A percentile compares a stretch with the other conserved stretches of the same genome.
phyloP scores from a whole-genome alignment of 805 yeast genomes.

The Suhomyces canberraensis region DNA sequence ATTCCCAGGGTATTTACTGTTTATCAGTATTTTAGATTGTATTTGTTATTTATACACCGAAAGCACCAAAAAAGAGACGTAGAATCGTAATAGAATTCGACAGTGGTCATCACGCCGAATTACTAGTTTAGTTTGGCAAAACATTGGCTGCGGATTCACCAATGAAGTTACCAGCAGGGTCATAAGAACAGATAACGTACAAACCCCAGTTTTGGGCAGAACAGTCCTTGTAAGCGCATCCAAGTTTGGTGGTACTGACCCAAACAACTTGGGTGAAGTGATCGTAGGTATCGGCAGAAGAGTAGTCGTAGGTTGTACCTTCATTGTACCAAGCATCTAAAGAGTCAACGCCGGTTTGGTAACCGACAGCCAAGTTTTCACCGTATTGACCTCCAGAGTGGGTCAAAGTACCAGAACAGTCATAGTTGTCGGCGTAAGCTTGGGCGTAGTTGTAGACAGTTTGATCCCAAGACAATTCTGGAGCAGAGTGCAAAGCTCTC shows the following conservation, averaged over 20 bases:
- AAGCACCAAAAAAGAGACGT: too few species aligned
- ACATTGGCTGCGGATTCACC: slow-evolving; percentile 31
- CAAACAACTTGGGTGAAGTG: slow-evolving; percentile 84
- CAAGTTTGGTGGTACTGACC: slow-evolving; percentile 58
- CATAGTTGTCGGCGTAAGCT: slow-evolving; percentile 29
- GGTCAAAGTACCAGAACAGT: slow-evolving; percentile 24
- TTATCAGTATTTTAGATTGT: too few species aligned
- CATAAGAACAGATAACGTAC: slow-evolving; percentile 73
- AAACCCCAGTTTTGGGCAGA: slow-evolving; percentile 40
- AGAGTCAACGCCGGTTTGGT: slow-evolving; percentile 25
- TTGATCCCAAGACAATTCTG: slow-evolving; percentile 53
- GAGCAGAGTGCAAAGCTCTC: slow-evolving; percentile 53
- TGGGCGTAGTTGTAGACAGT: slow-evolving; percentile 53
- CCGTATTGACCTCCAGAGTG: slow-evolving; percentile 42
- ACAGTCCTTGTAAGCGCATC: slow-evolving; percentile 72
- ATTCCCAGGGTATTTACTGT: too few species aligned
- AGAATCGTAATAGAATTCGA: slow-evolving; percentile 2
- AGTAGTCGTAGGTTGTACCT: slow-evolving; percentile 23
- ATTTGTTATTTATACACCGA: too few species aligned
- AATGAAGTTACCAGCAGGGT: slow-evolving; percentile 67
- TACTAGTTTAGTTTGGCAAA: slow-evolving; percentile 7
- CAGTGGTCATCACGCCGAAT: neutral
- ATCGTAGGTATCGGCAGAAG: slow-evolving; percentile 35
- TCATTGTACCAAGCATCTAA: slow-evolving; percentile 41
- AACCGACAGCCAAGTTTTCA: slow-evolving; percentile 33